Evolutionary conservation across 805 yeast species (phyloP), one percentile per base, ranked within the genome.

Genomic region (Cyberlindnera samutprakarnensis): DNA sequence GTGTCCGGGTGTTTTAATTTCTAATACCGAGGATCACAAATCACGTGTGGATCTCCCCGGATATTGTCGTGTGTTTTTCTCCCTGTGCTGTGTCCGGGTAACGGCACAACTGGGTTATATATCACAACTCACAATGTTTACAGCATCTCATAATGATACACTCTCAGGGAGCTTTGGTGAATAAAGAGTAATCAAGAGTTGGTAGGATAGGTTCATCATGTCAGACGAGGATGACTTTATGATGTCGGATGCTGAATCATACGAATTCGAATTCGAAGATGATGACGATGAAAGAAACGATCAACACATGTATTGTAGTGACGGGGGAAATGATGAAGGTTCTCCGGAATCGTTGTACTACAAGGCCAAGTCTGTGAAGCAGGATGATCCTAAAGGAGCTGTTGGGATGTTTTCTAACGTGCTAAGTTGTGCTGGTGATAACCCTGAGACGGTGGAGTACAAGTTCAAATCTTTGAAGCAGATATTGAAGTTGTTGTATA

Each of bases 351-450:
- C 52, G 7, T 38, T 37, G 17, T 51, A 48, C 20, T 58, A 48
- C 13, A 46, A 45, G 6, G 58, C 51, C 1, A 44, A 46, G 27
- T 33, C 42, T 18, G 23, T 41, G 15, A 47, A 53, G 23, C 44
- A 38, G 12, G 52, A 46, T 4, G 51, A 53, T 14, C 37, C 44
- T 5, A 47, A 44, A 18, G 43, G 31, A 25, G 47, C 50, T 3
- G 6, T 44, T 15, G 33, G 13, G 3, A 14, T 37, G 23, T 49
- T 48, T 22, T 31, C 30, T 9, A 23, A 29, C 20, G 42, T 42
- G 1, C 27, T 56, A 54, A 63, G 54, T 36, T 48, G 54, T 27
- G 61, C 36, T 14, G 61, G 58, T 31, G 64, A 59, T 22, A 66
- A 57, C 15, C 19, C 23, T n/a, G 61, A 48, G 13, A 23, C 28